phyloP scores from a whole-genome alignment of 83 land plant genomes.

The Isoetes engelmannii region DNA sequence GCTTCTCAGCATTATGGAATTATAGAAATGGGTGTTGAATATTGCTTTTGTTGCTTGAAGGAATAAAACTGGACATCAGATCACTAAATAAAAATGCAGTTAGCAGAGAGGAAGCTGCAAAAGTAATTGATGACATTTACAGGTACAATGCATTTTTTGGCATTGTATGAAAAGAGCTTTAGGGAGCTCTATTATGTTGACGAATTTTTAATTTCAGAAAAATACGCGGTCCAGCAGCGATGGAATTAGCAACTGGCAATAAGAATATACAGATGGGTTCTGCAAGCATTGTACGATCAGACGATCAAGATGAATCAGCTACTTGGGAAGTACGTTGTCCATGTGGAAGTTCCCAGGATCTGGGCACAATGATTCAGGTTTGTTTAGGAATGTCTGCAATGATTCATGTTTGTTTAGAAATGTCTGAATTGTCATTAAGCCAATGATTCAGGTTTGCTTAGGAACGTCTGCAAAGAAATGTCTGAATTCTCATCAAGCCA shows the following conservation, averaged over 20 bases:
- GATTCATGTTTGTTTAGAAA: too few species aligned
- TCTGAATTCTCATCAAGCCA: too few species aligned
- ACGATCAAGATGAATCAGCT: slow-evolving; percentile 37
- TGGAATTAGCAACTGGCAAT: slow-evolving; percentile 52
- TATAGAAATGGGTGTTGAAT: background rate
- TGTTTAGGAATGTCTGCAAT: background rate
- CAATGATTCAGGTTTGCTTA: too few species aligned
- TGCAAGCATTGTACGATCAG: slow-evolving; percentile 34
- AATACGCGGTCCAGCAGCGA: slow-evolving; percentile 42
- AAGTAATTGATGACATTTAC: slow-evolving; percentile 48
- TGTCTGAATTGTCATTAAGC: too few species aligned
- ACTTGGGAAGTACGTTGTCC: slow-evolving; percentile 45
- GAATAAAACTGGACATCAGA: slow-evolving; percentile 10
- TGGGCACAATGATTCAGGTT: slow-evolving; percentile 51
- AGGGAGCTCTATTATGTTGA: background rate
- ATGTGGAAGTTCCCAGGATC: slow-evolving; percentile 44
- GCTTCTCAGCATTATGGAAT: slow-evolving; percentile 9
- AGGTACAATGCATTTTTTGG: slow-evolving; percentile 20
- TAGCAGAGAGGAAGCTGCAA: slow-evolving; percentile 37
- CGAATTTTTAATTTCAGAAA: slow-evolving; percentile 33
- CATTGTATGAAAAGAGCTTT: background rate
- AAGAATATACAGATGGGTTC: slow-evolving; percentile 22
- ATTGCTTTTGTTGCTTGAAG: background rate
- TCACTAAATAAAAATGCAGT: slow-evolving; percentile 28
- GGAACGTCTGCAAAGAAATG: too few species aligned